Conservation (phyloP, 1,284 basidiomycete species). For the Ustilago cynodontis region DNA sequence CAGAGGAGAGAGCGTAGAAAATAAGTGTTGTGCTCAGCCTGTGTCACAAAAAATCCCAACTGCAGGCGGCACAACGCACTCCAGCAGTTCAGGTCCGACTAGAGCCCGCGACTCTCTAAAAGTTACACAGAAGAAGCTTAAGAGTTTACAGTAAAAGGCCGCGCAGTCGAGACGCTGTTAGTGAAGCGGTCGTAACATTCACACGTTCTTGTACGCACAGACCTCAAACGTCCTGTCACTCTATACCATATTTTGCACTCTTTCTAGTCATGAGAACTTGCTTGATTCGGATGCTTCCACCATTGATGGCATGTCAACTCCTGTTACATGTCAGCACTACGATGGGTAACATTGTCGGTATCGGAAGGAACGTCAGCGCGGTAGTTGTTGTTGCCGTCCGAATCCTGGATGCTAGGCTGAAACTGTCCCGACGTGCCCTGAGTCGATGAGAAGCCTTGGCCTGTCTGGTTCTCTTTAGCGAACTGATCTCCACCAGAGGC, state of each 20-base stretch:
- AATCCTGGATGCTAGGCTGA: slow-evolving; percentile 42
- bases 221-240: too few species aligned
- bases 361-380: slow-evolving; percentile 31
- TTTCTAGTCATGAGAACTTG: too few species aligned
- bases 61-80: too few species aligned
- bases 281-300: background rate
- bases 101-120: slow-evolving; percentile 2
- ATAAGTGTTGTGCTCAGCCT: background rate
- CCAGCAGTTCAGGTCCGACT: background rate
- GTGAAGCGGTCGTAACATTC: too few species aligned
- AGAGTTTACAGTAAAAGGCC: too few species aligned
- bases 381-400: slow-evolving; percentile 25
- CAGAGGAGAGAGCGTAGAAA: slow-evolving; percentile 9
- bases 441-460: slow-evolving; percentile 40
- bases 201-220: too few species aligned
- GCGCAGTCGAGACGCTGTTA: slow-evolving; percentile 4
- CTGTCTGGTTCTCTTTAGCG: slow-evolving; percentile 43
- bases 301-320: background rate
- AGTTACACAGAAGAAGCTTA: background rate
- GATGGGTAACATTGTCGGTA: slow-evolving; percentile 22
- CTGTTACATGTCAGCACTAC: slow-evolving; percentile 21
- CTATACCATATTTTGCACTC: too few species aligned
- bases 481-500: slow-evolving; percentile 47
- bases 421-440: slow-evolving; percentile 34
- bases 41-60: background rate